Percentiles rank a stretch among this genome's conserved stretches.
These are phyloP conservation scores for Phytophthora litchii DNA, from an alignment of 352 stramenopile genomes.

Conservation along the genomic window DNA sequence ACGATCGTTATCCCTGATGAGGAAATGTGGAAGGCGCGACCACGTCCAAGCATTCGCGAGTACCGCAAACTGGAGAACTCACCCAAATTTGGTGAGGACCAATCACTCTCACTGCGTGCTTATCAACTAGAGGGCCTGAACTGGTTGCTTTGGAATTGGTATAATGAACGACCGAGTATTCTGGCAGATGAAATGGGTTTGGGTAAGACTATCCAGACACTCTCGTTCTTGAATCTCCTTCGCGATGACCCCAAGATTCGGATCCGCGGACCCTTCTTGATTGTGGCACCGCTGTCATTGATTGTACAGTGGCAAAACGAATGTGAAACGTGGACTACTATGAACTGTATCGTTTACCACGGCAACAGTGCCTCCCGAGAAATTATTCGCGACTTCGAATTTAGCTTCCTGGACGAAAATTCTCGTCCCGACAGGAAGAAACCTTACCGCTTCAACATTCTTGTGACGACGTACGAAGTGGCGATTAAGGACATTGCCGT, in stretches of 20 bases:
- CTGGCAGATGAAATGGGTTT: constrained; percentile 93
- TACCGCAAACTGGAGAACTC: constrained; percentile 89
- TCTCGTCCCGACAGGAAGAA: constrained; percentile 84
- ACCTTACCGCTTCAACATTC: constrained; percentile 88
- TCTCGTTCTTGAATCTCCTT: constrained; percentile 95
- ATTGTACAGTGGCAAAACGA: constrained; percentile 99
- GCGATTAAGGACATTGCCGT: constrained; percentile 90
- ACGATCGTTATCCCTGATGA: constrained; percentile 62
- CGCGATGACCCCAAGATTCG: constrained; percentile 90
- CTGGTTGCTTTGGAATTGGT: constrained; percentile 91
- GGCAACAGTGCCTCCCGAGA: constrained; percentile 93
- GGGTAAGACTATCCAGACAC: constrained; percentile 93
- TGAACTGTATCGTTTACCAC: constrained; percentile 99
- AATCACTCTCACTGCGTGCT: constrained; percentile 71
- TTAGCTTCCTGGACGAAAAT: constrained; percentile 84
- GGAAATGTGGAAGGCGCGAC: constrained; percentile 60
- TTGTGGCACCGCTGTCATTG: constrained; percentile 98
- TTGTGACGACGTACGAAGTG: constrained; percentile 92
- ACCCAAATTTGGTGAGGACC: constrained; percentile 72
- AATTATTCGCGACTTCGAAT: constrained; percentile 96
- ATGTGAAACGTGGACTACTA: constrained; percentile 97
- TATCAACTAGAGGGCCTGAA: constrained; percentile 91
- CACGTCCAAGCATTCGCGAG: constrained; percentile 76
- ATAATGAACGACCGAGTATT: constrained; percentile 89
- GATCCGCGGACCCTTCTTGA: constrained; percentile 95